Conservation (phyloP, 192 early-diverging fungal genomes). For the Coemansia sp. region DNA sequence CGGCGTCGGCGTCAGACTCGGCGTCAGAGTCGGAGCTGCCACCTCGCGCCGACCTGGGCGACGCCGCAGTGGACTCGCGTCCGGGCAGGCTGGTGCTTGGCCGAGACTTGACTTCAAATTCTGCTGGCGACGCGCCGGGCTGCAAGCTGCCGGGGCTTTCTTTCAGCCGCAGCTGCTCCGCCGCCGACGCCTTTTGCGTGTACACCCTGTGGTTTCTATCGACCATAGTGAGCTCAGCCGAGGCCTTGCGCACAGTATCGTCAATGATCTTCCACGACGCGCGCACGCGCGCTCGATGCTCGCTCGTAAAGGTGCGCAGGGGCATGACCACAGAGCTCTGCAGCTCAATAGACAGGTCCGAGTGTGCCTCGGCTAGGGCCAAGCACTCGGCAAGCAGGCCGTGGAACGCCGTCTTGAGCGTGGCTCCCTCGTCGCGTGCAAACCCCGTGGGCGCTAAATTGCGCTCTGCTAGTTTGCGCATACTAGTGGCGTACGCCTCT, state of each 20-base stretch:
- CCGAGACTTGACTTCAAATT: slow-evolving; percentile 50
- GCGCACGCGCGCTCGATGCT: slow-evolving; percentile 48
- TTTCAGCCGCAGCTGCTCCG: slow-evolving; percentile 39
- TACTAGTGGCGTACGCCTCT: slow-evolving; percentile 42
- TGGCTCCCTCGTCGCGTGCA: slow-evolving; percentile 56
- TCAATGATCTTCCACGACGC: slow-evolving; percentile 56
- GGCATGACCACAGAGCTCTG: slow-evolving; percentile 48
- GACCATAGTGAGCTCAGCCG: slow-evolving; percentile 42
- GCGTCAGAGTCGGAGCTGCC: slow-evolving; percentile 19
- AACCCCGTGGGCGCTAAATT: slow-evolving; percentile 34
- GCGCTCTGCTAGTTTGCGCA: slow-evolving; percentile 45
- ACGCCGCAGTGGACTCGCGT: slow-evolving; percentile 1
- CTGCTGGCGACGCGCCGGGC: slow-evolving; percentile 10
- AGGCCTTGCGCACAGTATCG: slow-evolving; percentile 39
- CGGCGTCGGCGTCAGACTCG: slow-evolving; percentile 22
- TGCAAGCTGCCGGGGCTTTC: slow-evolving; percentile 22
- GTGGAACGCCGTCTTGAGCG: slow-evolving; percentile 52
- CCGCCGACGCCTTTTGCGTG: slow-evolving; percentile 49
- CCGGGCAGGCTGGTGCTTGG: slow-evolving; percentile 3
- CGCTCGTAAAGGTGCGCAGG: slow-evolving; percentile 45
- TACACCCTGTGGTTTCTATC: slow-evolving; percentile 52
- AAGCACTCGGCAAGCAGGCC: slow-evolving; percentile 50
- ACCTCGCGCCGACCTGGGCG: slow-evolving; percentile 7
- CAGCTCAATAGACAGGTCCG: slow-evolving; percentile 47
- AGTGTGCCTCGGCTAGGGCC: slow-evolving; percentile 36